phyloP scores from a whole-genome alignment of 176 grass and related monocot species.

The Carex scoparia region DNA sequence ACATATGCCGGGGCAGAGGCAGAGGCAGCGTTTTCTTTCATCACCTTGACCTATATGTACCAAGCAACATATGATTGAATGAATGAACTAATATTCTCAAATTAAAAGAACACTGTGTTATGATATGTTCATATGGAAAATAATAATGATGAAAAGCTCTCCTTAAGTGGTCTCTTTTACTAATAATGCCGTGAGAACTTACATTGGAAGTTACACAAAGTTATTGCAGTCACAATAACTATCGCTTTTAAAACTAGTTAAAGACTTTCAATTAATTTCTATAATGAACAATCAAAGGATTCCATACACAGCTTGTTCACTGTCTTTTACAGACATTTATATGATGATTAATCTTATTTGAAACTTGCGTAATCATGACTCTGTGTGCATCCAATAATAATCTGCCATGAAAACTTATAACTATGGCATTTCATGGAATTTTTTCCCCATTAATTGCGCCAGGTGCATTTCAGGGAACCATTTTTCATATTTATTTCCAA shows the following conservation, averaged over 20 bases:
- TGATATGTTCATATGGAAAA: constrained; percentile 11
- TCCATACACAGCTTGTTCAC: neutral
- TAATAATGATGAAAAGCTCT: neutral
- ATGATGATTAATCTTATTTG: neutral
- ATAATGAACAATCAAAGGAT: neutral
- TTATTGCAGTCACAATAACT: neutral
- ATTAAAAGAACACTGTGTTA: neutral
- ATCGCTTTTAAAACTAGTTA: neutral
- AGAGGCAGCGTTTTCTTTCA: constrained; percentile 43
- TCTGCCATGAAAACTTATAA: neutral
- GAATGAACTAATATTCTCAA: constrained; percentile 9
- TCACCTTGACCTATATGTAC: constrained; percentile 71
- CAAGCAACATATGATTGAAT: constrained; percentile 26
- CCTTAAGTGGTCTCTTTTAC: neutral
- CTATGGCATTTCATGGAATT: neutral
- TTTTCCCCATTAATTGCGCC: neutral
- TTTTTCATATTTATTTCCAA: neutral
- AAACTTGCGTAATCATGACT: neutral
- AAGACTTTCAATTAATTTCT: neutral
- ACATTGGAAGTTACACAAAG: neutral
- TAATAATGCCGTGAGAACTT: neutral
- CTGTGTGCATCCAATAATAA: neutral
- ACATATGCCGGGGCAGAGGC: neutral
- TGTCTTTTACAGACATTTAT: neutral
- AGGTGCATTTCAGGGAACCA: neutral